Evolutionary conservation across 1,284 basidiomycete genomes (phyloP).

Genomic region (Irpex lacteus): DNA sequence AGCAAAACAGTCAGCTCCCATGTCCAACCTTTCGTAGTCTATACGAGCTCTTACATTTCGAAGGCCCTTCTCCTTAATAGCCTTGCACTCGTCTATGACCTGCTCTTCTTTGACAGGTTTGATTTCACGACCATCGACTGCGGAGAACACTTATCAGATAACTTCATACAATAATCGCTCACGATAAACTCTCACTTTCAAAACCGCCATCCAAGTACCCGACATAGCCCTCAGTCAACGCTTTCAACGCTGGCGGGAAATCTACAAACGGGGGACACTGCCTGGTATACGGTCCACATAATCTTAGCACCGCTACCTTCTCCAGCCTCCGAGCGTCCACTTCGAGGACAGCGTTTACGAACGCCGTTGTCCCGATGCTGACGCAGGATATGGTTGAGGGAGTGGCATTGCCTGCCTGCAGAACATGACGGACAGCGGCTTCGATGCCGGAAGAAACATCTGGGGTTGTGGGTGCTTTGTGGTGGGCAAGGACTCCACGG

Average conservation of each 20-base stretch:
- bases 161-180: neutral
- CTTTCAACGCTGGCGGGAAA: constrained; percentile 40
- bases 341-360: constrained; percentile 56
- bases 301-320: constrained; percentile 51
- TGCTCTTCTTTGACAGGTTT: constrained; percentile 36
- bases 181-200: constrained; percentile 30
- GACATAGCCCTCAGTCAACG: constrained; percentile 41
- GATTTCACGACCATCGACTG: constrained; percentile 48
- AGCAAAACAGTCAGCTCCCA: neutral
- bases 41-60: constrained; percentile 26
- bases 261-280: constrained; percentile 42
- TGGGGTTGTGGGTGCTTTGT: constrained; percentile 50
- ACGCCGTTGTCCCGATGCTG: constrained; percentile 50
- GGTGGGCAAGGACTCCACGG: constrained; percentile 44
- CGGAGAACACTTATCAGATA: neutral
- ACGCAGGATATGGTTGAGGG: constrained; percentile 37
- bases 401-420: constrained; percentile 33
- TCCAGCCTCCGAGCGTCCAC: constrained; percentile 42
- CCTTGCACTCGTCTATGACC: constrained; percentile 38
- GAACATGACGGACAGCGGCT: constrained; percentile 38
- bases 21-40: neutral
- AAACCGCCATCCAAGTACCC: constrained; percentile 48
- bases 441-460: constrained; percentile 53
- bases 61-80: constrained; percentile 40
- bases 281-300: constrained; percentile 46